phyloP scores from a whole-genome alignment of 2,329 filamentous ascomycete species.

The Exophiala alcalophila region DNA sequence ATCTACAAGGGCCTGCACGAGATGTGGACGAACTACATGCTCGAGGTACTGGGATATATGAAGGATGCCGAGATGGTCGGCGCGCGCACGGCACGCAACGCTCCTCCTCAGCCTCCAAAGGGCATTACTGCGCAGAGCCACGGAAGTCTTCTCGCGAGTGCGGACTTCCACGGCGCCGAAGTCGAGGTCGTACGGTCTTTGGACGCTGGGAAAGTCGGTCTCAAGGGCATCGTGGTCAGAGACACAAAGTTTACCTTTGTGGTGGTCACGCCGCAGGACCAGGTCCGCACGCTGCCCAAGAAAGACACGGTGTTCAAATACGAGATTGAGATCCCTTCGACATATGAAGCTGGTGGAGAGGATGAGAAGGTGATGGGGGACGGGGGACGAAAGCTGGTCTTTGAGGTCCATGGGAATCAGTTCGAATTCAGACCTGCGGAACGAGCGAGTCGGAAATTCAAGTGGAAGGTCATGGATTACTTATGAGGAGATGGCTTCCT shows the following conservation, averaged over 20 bases:
- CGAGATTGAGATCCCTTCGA: constrained; percentile 58
- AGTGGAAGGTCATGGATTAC: constrained; percentile 55
- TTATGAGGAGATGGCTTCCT: constrained; percentile 16
- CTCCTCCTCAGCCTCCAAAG: constrained; percentile 33
- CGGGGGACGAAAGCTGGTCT: constrained; percentile 53
- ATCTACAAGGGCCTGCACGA: constrained; percentile 73
- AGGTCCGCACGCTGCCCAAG: constrained; percentile 65
- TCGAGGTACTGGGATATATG: constrained; percentile 67
- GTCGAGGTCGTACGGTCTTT: constrained; percentile 78
- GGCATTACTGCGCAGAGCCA: constrained; percentile 51
- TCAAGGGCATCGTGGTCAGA: constrained; percentile 81
- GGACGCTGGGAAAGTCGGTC: constrained; percentile 77
- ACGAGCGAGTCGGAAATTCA: constrained; percentile 87
- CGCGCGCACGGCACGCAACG: constrained; percentile 33
- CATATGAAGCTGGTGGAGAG: constrained; percentile 28
- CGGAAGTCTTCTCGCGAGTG: constrained; percentile 67
- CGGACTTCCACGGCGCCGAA: constrained; percentile 86
- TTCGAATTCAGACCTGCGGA: constrained; percentile 81
- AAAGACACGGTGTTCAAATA: constrained; percentile 84
- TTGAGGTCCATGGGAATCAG: constrained; percentile 84
- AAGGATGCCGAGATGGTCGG: constrained; percentile 30
- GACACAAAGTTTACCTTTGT: constrained; percentile 86
- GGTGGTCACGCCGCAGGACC: constrained; percentile 69
- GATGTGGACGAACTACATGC: constrained; percentile 82
- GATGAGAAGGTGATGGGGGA: constrained; percentile 21